Base-by-base conservation (phyloP, 306 rosid species). In the barrel medic (Medicago truncatula) region DNA sequence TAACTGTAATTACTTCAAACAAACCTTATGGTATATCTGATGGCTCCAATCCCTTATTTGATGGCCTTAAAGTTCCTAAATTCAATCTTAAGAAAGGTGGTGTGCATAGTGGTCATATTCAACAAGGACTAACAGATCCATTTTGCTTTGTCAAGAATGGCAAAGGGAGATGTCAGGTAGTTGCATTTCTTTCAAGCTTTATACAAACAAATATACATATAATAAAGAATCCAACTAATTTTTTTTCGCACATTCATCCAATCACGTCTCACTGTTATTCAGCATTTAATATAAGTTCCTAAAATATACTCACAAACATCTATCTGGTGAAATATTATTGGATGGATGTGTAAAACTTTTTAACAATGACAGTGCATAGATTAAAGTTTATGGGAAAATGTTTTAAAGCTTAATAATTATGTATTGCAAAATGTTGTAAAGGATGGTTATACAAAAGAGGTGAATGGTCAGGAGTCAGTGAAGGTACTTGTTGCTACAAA, bases 91-190 rank as follows among this genome's bases (percentile, higher is more conserved):
- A 87, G 74, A 82, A 65, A 80, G 87, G 90, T 53, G 93, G 91
- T 34, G 92, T 95, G 17, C 97, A 90, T 74, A 92, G 96, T 78
- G 99, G 99, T 36, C 99, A 90, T 81, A 90, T 92, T 82, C 96
- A 90, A 77, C 80, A 74, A 25, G 89, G 91, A 60, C 88, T 95
- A 58, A 56, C 81, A 67, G 99, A 95, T 89, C 91, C 91, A 61
- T 86, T 92, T 69, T 92, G 99, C 83, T 66, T 78, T 72, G 90
- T 60, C 61, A 76, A 86, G 74, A 75, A 89, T 85, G 93, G 85
- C 13, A 86, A 88, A 81, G 97, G 99, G 13, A 87, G 66, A 82
- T 95, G 99, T 82, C 80, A 85, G 97, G 99, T 92, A 34, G 7
- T 39, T 71, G 31, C 67, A 21, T 79, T 43, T 31, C 63, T 44